Evolutionary conservation across 2,329 filamentous ascomycete species (phyloP).

Genomic region (Sclerotinia trifoliorum): DNA sequence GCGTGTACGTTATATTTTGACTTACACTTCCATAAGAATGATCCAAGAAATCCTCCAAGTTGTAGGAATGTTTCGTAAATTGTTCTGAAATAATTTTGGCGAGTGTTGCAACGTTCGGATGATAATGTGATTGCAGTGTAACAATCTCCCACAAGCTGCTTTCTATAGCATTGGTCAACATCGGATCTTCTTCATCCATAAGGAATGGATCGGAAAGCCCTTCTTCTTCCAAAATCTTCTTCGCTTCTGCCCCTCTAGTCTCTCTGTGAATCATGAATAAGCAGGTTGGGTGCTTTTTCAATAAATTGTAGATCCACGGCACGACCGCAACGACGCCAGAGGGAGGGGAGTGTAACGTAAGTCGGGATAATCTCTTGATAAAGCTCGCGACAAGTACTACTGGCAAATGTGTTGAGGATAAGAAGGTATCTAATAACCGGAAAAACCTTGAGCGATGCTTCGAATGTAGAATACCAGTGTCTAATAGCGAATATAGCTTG

Average conservation of each 20-base stretch:
- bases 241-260: constrained; percentile 56
- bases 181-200: constrained; percentile 73
- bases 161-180: constrained; percentile 82
- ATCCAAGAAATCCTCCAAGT: constrained; percentile 95
- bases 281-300: constrained; percentile 84
- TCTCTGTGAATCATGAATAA: constrained; percentile 95
- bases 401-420: constrained; percentile 88
- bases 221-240: constrained; percentile 58
- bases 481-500: constrained; percentile 90
- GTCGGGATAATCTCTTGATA: constrained; percentile 84
- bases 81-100: constrained; percentile 93
- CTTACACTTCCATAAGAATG: constrained; percentile 82
- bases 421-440: constrained; percentile 84
- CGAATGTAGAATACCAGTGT: constrained; percentile 83
- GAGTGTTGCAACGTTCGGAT: constrained; percentile 93
- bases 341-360: constrained; percentile 85
- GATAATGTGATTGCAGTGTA: constrained; percentile 87
- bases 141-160: constrained; percentile 95
- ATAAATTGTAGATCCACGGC: constrained; percentile 92
- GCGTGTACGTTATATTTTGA: constrained; percentile 29
- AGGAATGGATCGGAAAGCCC: constrained; percentile 73
- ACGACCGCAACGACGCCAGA: constrained; percentile 84
- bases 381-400: constrained; percentile 91
- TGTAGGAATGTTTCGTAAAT: constrained; percentile 94
- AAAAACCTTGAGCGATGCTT: constrained; percentile 94